phyloP scores from a whole-genome alignment of 495 filamentous ascomycete genomes.

The Tricharina praecox region DNA sequence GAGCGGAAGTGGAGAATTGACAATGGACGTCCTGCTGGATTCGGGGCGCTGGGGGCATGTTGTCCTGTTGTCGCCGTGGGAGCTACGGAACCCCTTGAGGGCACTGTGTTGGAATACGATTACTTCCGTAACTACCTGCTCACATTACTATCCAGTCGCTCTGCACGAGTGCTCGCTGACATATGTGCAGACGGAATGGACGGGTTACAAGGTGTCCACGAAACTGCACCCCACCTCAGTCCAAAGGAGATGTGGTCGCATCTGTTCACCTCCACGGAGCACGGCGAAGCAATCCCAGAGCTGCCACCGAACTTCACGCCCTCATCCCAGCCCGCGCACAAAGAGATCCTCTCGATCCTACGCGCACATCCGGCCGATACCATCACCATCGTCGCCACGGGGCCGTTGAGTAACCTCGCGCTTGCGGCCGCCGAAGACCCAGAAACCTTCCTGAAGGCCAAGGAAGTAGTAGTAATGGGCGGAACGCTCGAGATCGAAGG shows the following conservation, averaged over 20 bases:
- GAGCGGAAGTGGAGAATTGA: slow-evolving; percentile 70
- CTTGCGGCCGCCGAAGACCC: slow-evolving; percentile 70
- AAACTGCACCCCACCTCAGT: slow-evolving; percentile 65
- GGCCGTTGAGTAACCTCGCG: slow-evolving; percentile 81
- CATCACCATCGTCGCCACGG: slow-evolving; percentile 75
- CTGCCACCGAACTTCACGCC: slow-evolving; percentile 38
- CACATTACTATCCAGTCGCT: too few species aligned
- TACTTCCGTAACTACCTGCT: slow-evolving; percentile 66
- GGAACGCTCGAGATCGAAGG: slow-evolving; percentile 63
- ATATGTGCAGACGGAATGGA: slow-evolving; percentile 80
- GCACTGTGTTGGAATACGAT: slow-evolving; percentile 68
- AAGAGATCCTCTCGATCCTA: slow-evolving; percentile 71
- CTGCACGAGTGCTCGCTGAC: too few species aligned
- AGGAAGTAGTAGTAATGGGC: slow-evolving; percentile 93
- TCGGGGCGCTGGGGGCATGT: slow-evolving; percentile 44
- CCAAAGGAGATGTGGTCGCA: slow-evolving; percentile 64
- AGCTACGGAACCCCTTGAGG: slow-evolving; percentile 66
- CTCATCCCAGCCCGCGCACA: slow-evolving; percentile 51
- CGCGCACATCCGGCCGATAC: slow-evolving; percentile 61
- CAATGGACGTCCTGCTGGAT: slow-evolving; percentile 47
- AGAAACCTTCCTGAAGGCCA: slow-evolving; percentile 69
- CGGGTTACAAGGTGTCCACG: slow-evolving; percentile 80
- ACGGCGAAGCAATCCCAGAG: slow-evolving; percentile 26
- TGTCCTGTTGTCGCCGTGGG: slow-evolving; percentile 78
- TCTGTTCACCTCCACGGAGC: slow-evolving; percentile 47